A percentile compares a stretch with the other conserved stretches of the same genome.
Conservation (phyloP, 1,284 basidiomycete species). For the Omphalotus olearius region DNA sequence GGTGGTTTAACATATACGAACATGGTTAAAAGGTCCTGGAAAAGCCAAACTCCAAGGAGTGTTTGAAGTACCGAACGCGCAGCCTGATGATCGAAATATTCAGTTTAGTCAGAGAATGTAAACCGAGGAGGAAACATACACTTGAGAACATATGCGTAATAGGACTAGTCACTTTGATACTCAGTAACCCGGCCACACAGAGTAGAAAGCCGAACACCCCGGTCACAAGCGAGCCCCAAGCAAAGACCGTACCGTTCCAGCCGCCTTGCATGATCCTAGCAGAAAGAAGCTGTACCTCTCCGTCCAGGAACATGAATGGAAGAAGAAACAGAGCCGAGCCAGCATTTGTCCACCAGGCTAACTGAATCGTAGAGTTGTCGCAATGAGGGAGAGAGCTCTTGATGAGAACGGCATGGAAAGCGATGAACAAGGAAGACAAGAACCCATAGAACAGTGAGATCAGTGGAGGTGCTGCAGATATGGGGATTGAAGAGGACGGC, state of each 20-base stretch:
- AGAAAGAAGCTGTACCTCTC: conserved; percentile 43
- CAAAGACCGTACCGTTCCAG: conserved; percentile 50
- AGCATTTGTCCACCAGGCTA: conserved; percentile 74
- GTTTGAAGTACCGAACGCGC: conserved; percentile 73
- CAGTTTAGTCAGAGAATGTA: conserved; percentile 4
- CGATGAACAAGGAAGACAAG: conserved; percentile 68
- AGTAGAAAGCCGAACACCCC: conserved; percentile 73
- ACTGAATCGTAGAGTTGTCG: conserved; percentile 63
- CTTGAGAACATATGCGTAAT: conserved; percentile 76
- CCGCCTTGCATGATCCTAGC: conserved; percentile 29
- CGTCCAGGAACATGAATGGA: conserved; percentile 56
- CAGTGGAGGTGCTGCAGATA: conserved; percentile 40
- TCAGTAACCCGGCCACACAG: conserved; percentile 64
- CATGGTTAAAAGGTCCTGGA: conserved; percentile 62
- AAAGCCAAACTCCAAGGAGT: conserved; percentile 63
- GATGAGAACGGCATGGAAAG: conserved; percentile 70
- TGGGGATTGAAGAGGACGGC: conserved; percentile 39
- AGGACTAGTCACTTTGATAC: conserved; percentile 71
- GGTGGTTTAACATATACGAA: conserved; percentile 29
- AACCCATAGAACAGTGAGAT: conserved; percentile 64
- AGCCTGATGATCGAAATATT: conserved; percentile 36
- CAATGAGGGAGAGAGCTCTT: conserved; percentile 64
- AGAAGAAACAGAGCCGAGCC: conserved; percentile 60
- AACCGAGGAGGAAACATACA: conserved; percentile 34
- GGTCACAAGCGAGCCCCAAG: conserved; percentile 61